phyloP scores from a whole-genome alignment of 2,329 filamentous ascomycete genomes.

The Chaetomium strumarium region DNA sequence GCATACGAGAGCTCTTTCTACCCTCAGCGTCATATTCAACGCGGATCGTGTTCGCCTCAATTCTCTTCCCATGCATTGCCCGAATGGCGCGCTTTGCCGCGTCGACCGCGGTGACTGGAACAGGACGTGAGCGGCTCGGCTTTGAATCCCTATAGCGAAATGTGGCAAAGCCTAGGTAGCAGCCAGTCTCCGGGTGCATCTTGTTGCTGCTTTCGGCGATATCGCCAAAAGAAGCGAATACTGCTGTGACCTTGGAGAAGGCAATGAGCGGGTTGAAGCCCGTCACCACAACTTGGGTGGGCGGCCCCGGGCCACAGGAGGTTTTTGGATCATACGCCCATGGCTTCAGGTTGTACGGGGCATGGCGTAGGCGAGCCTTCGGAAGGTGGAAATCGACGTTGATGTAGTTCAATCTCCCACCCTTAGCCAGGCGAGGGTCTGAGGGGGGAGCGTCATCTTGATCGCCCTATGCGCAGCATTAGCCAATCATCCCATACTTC shows the following conservation, averaged over 20 bases:
- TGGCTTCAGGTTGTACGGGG: constrained; percentile 73
- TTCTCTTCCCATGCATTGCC: constrained; percentile 69
- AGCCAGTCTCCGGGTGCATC: constrained; percentile 89
- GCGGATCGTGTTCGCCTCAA: constrained; percentile 70
- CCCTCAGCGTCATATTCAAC: constrained; percentile 90
- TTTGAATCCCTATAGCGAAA: constrained; percentile 79
- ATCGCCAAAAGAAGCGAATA: constrained; percentile 77
- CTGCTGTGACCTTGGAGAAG: constrained; percentile 67
- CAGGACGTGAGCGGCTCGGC: constrained; percentile 44
- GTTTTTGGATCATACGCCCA: constrained; percentile 77
- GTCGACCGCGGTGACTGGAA: constrained; percentile 62
- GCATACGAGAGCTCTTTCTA: constrained; percentile 69
- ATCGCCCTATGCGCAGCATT: constrained; percentile 52
- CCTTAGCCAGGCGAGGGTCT: constrained; percentile 74
- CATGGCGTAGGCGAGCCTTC: constrained; percentile 64
- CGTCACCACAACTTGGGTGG: constrained; percentile 86
- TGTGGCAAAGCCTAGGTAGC: constrained; percentile 87
- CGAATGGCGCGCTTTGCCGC: constrained; percentile 77
- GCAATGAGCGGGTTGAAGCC: constrained; percentile 90
- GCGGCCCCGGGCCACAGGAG: constrained; percentile 82
- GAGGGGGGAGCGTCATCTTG: constrained; percentile 72
- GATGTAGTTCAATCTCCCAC: constrained; percentile 61
- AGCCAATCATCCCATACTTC: constrained; percentile 47
- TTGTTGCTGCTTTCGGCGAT: constrained; percentile 90
- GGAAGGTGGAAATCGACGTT: constrained; percentile 63